A percentile compares a stretch with the other conserved stretches of the same genome.
phyloP scores from a whole-genome alignment of 2,329 filamentous ascomycete species.

The Ambrosiella beaveri region DNA sequence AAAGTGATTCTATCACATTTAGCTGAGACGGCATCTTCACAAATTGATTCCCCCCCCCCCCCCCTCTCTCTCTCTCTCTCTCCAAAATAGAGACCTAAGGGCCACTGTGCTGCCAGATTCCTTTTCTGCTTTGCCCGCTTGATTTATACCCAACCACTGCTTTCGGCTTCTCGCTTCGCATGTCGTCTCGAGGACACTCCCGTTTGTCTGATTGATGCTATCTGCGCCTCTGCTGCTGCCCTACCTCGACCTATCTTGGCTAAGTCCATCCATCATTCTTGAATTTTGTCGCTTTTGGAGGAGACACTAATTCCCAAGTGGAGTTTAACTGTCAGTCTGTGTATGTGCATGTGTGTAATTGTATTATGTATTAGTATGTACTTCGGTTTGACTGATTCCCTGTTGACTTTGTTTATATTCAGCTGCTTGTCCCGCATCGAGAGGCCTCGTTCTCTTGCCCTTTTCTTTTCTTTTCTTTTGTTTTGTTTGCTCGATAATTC shows the following conservation, averaged over 20 bases:
- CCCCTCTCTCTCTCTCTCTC: background rate
- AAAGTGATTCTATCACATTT: no score
- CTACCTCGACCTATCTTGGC: background rate
- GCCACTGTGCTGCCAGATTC: background rate
- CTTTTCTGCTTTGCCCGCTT: background rate
- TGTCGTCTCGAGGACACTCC: background rate
- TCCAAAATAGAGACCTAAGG: background rate
- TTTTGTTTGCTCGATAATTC: background rate
- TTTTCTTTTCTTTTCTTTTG: background rate
- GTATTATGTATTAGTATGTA: no score
- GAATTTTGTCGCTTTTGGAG: background rate
- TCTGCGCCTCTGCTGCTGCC: background rate
- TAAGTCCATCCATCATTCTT: background rate
- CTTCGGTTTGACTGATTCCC: background rate
- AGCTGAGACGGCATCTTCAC: no score
- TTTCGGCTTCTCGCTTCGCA: background rate
- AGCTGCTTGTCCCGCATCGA: background rate
- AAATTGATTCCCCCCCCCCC: no score
- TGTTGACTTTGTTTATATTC: background rate
- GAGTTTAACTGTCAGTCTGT: background rate
- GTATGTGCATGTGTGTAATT: no score
- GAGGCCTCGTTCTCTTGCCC: no score
- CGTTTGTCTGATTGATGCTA: background rate
- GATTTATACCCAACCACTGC: slow-evolving; percentile 2
- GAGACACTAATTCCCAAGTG: background rate